Base-by-base conservation (phyloP, 1,284 basidiomycete species). In the Rhodotorula sp. region DNA sequence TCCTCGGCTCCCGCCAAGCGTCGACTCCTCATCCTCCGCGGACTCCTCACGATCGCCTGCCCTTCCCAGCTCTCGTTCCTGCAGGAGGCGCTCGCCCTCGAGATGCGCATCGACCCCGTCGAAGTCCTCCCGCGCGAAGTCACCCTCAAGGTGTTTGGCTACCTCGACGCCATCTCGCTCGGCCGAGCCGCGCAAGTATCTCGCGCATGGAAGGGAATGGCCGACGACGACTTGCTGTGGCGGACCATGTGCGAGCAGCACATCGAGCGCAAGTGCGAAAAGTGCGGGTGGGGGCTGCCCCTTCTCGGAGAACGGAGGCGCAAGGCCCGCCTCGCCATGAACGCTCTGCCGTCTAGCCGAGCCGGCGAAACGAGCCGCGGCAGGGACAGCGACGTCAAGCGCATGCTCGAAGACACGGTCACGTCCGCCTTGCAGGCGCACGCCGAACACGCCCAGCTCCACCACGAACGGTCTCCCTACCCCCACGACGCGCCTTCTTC, bases 31-130 rank as follows among this genome's bases (percentile, higher is more conserved):
- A 98, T 99, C 80, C 89, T 99, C 60, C 93, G 93, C 79, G 96
- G 96, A 47, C 87, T 99, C 71, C 88, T 99, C 78, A 98, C 97
- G n/a, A 99, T 99, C 92, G 99, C 96, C 82, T 99, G 96, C 83
- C 98, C 97, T 84, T 93, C 93, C 54, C 96, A 98, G 80, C 89
- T 99, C n/a, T 97, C 96, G 31, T 90, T 98, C 68, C 89, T 99
- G 62, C 91, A 93, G 21, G 92, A 97, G 73, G 91, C 95, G 69
- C 89, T 99, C 68, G 86, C 89, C 34, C 88, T 92, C 76, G 89
- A 97, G 73, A 97, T 97, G 81, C 90, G 96, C 74, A 90, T 97
- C 80, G 97, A 99, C 81, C 97, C 97, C 15, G 96, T 99, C 83
- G 84, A 87, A 61, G 88, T 94, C 75, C 87, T 99, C 61, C 97